Base-by-base conservation (phyloP, 805 yeast species). In the Nakazawaea peltata region DNA sequence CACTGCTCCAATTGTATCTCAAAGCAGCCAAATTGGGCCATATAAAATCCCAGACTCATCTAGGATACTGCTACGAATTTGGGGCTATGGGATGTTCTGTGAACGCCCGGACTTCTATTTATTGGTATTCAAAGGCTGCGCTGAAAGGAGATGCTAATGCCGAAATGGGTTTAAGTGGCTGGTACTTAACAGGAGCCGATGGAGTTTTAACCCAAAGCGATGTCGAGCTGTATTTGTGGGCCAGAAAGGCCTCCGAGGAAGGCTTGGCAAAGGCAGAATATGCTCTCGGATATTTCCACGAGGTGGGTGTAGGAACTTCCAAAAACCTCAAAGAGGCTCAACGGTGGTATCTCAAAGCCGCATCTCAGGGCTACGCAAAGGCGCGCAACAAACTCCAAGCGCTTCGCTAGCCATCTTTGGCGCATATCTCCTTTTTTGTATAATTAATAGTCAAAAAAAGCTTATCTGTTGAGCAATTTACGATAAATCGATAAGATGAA, bases 41-140 rank as follows among this genome's bases (percentile, higher is more conserved):
- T 46, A 58, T 81, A 4, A 74, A 81, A 18, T 74, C 90, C 0
- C 86, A 80, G 51, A 76, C 75, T 52, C 70, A 77, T 37, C 57
- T 82, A 28, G 94, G 90, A 2, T 70, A 76, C 49, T 77, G 78
- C 39, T 80, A 77, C 51, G 88, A 82, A 45, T 77, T 74, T 46
- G 92, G 92, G 2, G 65, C 71, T 25, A 52, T 74, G 18, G 69
- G 69, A 2, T 59, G 76, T 34, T 50, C 59, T 2, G 61, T 73
- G 1, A 75, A 76, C 44, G 67, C 83, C 4, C 61, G 65, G 36
- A 67, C 71, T 42, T 72, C 82, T 7, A 67, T 82, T 32, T 81
- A 81, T 11, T 83, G 90, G 88, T 83, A 81, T 53, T 63, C 78
- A 8, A 64, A 73, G 36, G 79, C 84, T 3, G 85, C 87, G 31